Evolutionary conservation across 2,329 filamentous ascomycete genomes (phyloP), one percentile per base, ranked within the genome.

Genomic region (Phyllosticta citribraziliensis): DNA sequence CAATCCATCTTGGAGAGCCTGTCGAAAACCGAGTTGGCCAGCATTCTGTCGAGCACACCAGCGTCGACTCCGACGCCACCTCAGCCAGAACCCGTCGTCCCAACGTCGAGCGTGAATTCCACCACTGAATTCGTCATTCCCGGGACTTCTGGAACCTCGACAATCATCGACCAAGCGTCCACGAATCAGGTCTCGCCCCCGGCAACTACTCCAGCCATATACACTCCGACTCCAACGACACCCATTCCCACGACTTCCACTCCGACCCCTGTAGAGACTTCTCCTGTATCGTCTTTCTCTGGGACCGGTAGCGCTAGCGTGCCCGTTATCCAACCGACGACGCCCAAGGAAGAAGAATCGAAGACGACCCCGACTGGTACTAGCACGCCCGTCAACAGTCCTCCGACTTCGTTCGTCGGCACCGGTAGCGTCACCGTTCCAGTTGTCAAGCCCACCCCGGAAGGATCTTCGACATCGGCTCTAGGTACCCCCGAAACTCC

Each of bases 1-100:
- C 64, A 67, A 3, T 70, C 69, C 3, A 66, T 71, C 35, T 64
- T 72, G 47, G 67, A 68, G 11, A 66, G 68, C 9, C 58, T 72
- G 11, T 67, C 70, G 62, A 63, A 64, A 54, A 57, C 52, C 27
- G 27, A 58, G 27, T n/a, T 52, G 52, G 20, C 10, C n/a, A 61
- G 50, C 33, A 54, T 25, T n/a, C 64, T 20, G 60, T 65, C 47
- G 22, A 27, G 20, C 12, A 25, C 52, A n/a, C 20, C 27, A 22
- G 50, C 58, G 17, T 64, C 60, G 19, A 64, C 63, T 50, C 65
- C 66, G 61, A 56, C 63, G 58, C 35, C 60, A n/a, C 27, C 33
- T 19, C 35, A 24, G 25, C 25, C 40, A 4, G 17, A 25, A 8
- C 52, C 40, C 2, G 53, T 51, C 17, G 50, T 50, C 3, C 55